Evolutionary conservation across 257 asterid genomes (phyloP), one percentile per base, ranked within the genome.

Genomic region (Coffea canephora): DNA sequence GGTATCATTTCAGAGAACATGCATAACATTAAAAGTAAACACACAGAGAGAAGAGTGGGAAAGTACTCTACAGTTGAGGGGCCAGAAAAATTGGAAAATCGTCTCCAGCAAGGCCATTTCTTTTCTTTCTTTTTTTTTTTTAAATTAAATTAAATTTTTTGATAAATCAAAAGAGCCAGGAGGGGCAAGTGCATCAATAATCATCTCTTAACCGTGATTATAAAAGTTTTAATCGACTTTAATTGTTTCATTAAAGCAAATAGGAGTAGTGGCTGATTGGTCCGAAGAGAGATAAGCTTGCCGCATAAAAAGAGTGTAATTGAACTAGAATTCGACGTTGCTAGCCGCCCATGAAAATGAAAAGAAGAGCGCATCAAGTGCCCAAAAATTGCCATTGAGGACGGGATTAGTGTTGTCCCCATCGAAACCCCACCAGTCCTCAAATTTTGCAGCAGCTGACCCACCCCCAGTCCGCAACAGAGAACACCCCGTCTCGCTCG

Each of bases 361-460:
- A 57, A 59, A 1, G 3, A 3, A 65, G n/a, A 65, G 9, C 0
- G 1, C 0, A 46, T 6, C 31, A 18, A 31, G 36, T 49, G 80
- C 27, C 52, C 27, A 39, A 54, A 77, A 49, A 39, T 39, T 55
- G 48, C 61, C 69, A 46, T 64, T 19, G 54, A 62, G 21, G 25
- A 41, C 46, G 13, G 18, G 25, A 6, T 10, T 23, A 11, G 84
- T 67, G 84, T 41, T 43, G 88, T 87, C 90, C 19, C 87, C 72
- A 66, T 83, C 86, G 16, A 9, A 46, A 79, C 3, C 75, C 77
- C 68, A 34, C 64, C 27, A 39, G 77, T 41, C 78, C 74, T 77
- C 41, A 69, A 77, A 76, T 50, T 54, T 43, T 16, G 78, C 62
- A 50, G 57, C 70, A 69, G 71, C 13, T 3, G 66, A 65, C 27